phyloP scores from a whole-genome alignment of 352 stramenopile genomes.

The Globisporangium lucens region DNA sequence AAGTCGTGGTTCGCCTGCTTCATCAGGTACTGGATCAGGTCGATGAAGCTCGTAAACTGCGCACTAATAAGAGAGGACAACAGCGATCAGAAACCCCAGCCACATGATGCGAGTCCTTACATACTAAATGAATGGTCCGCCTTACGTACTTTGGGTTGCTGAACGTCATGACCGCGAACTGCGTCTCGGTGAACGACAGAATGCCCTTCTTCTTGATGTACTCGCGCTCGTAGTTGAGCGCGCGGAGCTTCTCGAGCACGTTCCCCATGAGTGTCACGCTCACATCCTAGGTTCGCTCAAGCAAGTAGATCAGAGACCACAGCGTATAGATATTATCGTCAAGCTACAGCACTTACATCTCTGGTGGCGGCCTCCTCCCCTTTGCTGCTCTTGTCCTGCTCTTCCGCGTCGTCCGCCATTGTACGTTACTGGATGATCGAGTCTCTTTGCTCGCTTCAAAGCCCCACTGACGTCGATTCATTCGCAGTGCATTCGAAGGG shows the following conservation, averaged over 20 bases:
- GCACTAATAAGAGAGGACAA: constrained; percentile 23
- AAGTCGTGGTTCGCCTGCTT: constrained; percentile 79
- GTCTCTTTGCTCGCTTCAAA: neutral
- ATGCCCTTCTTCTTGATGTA: constrained; percentile 76
- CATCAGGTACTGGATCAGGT: constrained; percentile 70
- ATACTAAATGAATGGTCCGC: neutral
- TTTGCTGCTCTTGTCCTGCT: constrained; percentile 18
- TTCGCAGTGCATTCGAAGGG: neutral
- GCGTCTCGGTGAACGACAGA: constrained; percentile 60
- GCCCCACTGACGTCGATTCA: neutral
- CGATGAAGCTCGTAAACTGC: constrained; percentile 80
- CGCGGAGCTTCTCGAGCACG: constrained; percentile 79
- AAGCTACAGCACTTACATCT: constrained; percentile 19
- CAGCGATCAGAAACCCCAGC: neutral
- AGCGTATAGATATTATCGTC: too few species aligned
- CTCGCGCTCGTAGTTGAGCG: constrained; percentile 77
- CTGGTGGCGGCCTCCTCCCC: constrained; percentile 23
- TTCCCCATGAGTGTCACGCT: constrained; percentile 81
- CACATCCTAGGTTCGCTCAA: constrained; percentile 42
- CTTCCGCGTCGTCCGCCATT: constrained; percentile 35
- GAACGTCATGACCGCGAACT: constrained; percentile 57
- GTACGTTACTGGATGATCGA: neutral
- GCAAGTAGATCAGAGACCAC: too few species aligned
- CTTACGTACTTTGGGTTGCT: constrained; percentile 42
- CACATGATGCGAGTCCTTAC: too few species aligned